A percentile compares a stretch with the other conserved stretches of the same genome.
Evolutionary conservation across 441 rosid genomes (phyloP).

Genomic region (Daphne laureola): DNA sequence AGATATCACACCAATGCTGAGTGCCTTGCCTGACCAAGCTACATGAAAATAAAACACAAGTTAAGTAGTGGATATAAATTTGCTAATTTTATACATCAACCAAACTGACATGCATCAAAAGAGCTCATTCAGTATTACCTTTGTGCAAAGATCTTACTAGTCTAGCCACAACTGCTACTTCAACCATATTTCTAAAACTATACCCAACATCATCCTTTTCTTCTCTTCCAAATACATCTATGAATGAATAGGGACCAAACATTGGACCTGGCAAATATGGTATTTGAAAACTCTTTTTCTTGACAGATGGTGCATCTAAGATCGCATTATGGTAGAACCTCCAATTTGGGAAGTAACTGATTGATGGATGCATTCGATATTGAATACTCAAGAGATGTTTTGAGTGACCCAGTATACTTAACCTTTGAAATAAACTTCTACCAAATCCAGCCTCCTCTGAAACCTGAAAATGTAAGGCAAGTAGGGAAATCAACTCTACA

Average conservation of each 20-base stretch:
- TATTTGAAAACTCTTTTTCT: conserved; percentile 13
- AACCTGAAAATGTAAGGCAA: conserved; percentile 15
- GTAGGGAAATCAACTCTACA: neutral
- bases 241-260: conserved; percentile 42
- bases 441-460: conserved; percentile 36
- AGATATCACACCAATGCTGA: conserved; percentile 36
- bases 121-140: conserved; percentile 18
- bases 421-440: conserved; percentile 44
- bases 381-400: conserved; percentile 34
- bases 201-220: conserved; percentile 19
- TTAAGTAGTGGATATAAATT: too few species aligned
- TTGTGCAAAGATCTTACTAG: conserved; percentile 20
- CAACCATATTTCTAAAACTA: conserved; percentile 34
- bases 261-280: conserved; percentile 24
- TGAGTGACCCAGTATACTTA: conserved; percentile 27
- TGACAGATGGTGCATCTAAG: conserved; percentile 27
- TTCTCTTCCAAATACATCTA: conserved; percentile 39
- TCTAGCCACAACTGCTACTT: conserved; percentile 30
- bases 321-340: conserved; percentile 26
- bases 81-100: too few species aligned
- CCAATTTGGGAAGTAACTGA: conserved; percentile 36
- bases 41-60: conserved; percentile 1
- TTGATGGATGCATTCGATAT: conserved; percentile 51
- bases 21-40: conserved; percentile 22
- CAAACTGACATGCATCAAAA: neutral